These are phyloP conservation scores for Phialophora tarda DNA, from an alignment of 2,329 filamentous ascomycete species.

Conservation along the genomic window DNA sequence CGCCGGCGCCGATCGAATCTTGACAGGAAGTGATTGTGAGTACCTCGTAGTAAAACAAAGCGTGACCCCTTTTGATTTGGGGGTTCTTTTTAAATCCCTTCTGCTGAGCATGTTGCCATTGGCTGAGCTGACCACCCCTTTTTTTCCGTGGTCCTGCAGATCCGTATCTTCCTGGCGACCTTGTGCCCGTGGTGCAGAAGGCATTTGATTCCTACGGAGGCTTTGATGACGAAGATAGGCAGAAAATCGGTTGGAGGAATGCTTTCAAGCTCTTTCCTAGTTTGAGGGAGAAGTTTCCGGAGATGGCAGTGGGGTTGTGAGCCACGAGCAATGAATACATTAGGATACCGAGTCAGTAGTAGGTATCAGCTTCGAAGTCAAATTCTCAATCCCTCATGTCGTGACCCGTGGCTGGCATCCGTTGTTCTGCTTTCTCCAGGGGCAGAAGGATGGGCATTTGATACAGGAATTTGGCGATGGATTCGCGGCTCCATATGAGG, in stretches of 20 bases:
- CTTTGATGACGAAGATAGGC: slow-evolving; percentile 38
- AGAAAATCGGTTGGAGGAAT: slow-evolving; percentile 39
- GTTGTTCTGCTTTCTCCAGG: background rate
- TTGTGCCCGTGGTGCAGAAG: slow-evolving; percentile 1
- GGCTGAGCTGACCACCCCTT: background rate
- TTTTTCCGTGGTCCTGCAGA: background rate
- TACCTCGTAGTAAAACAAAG: background rate
- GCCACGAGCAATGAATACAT: no score
- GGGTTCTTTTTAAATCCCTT: background rate
- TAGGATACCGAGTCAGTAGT: background rate
- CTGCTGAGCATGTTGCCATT: background rate
- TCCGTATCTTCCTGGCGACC: slow-evolving; percentile 3
- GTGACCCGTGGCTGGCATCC: background rate
- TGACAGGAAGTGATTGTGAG: slow-evolving; percentile 42
- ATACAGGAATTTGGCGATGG: background rate
- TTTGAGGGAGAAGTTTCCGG: slow-evolving; percentile 13
- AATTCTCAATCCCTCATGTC: background rate
- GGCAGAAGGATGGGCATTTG: background rate
- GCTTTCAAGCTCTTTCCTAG: slow-evolving; percentile 39
- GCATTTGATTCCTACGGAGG: slow-evolving; percentile 31
- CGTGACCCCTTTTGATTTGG: background rate
- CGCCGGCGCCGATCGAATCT: slow-evolving; percentile 32
- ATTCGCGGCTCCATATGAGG: background rate
- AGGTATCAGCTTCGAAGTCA: background rate
- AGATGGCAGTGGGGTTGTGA: background rate